Percentiles rank a stretch among this genome's conserved stretches.
These are phyloP conservation scores for Tuber magnatum DNA, from an alignment of 495 filamentous ascomycete genomes.

Conservation along the genomic window DNA sequence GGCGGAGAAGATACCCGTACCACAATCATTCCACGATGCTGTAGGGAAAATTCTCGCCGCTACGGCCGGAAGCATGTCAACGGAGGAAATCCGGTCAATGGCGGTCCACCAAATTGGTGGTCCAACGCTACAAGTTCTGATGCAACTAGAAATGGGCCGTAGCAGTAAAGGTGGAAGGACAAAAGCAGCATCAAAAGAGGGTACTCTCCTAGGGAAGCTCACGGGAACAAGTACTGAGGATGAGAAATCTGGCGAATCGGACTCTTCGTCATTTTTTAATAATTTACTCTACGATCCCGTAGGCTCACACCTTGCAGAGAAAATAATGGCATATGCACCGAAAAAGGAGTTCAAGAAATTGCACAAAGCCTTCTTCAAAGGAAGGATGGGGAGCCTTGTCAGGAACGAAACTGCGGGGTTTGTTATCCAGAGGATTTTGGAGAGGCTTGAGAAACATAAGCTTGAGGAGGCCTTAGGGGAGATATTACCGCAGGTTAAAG, in stretches of 20 bases:
- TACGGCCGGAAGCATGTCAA: constrained; percentile 45
- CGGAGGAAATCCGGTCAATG: constrained; percentile 56
- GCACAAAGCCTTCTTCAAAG: constrained; percentile 64
- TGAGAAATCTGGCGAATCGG: constrained; percentile 19
- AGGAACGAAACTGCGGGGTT: constrained; percentile 86
- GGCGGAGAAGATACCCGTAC: constrained; percentile 53
- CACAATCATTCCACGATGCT: constrained; percentile 65
- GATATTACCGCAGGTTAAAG: constrained; percentile 60
- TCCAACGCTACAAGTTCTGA: constrained; percentile 75
- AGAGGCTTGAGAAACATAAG: constrained; percentile 76
- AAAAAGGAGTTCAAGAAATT: constrained; percentile 83
- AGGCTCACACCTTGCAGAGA: constrained; percentile 82
- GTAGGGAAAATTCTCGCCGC: constrained; percentile 71
- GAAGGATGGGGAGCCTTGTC: constrained; percentile 65
- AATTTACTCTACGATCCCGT: constrained; percentile 80
- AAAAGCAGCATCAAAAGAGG: constrained; percentile 13
- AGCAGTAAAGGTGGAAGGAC: constrained; percentile 19
- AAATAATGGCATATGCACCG: constrained; percentile 67
- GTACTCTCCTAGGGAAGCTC: constrained; percentile 43
- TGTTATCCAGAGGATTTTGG: constrained; percentile 68
- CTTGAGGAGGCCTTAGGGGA: constrained; percentile 60
- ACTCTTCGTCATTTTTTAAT: constrained; percentile 58
- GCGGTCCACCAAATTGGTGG: constrained; percentile 84
- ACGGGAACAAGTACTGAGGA: constrained; percentile 58
- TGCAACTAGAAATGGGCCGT: constrained; percentile 63